Percentiles rank a stretch among this genome's conserved stretches.
Conservation (phyloP, 2,329 filamentous ascomycete species). For the Tolypocladium paradoxum region DNA sequence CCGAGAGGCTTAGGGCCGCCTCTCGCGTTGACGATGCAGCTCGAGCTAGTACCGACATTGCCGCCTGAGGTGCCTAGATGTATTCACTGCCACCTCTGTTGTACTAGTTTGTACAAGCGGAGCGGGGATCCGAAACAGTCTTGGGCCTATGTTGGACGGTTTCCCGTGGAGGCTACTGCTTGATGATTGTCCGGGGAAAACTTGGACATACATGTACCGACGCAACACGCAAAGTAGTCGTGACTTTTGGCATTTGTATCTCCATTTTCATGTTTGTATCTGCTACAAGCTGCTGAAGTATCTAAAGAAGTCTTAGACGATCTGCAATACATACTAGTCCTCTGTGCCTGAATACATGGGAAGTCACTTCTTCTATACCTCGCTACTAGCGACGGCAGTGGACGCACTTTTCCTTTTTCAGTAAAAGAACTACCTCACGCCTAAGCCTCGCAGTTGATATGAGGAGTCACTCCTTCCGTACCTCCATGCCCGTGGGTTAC, state of each 20-base stretch:
- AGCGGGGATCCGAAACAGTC: neutral
- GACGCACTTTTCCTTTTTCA: no score
- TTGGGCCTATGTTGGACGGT: neutral
- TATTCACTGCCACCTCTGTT: neutral
- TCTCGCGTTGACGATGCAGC: neutral
- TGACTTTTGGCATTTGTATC: neutral
- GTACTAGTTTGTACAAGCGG: neutral
- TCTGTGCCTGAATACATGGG: no score
- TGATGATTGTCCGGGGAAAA: neutral
- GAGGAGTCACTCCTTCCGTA: no score
- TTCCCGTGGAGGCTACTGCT: neutral
- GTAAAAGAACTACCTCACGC: no score
- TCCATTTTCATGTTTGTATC: neutral
- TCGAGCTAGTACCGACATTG: neutral
- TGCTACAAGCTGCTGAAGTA: neutral
- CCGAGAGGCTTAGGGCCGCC: neutral
- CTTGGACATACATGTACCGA: neutral
- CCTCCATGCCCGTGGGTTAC: no score
- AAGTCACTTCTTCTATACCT: no score
- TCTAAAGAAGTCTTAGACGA: neutral
- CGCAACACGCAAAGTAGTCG: neutral
- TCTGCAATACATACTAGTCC: neutral
- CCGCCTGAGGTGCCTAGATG: neutral
- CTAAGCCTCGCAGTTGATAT: no score
- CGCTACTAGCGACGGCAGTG: no score